Percentiles rank a stretch among this genome's conserved stretches.
Conservation (phyloP, 108 stramenopile genomes). For the Nitzschia sp. region DNA sequence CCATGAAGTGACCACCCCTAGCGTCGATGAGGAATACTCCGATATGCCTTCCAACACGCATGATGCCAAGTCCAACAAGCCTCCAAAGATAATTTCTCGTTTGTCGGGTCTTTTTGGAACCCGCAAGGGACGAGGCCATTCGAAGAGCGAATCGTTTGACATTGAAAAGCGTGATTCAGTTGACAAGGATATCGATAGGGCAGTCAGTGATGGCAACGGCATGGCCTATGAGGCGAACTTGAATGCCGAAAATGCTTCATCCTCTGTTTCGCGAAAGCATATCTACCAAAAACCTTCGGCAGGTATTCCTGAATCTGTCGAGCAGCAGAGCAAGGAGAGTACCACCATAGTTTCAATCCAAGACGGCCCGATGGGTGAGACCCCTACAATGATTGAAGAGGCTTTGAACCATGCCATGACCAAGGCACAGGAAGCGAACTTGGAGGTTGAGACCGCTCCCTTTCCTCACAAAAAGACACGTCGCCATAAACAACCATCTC, state of each 20-base stretch:
- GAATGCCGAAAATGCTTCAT: conserved; percentile 27
- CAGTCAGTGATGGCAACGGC: conserved; percentile 22
- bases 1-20: neutral
- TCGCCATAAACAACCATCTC: neutral
- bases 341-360: neutral
- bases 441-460: neutral
- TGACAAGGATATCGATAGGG: conserved; percentile 12
- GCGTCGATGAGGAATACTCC: neutral
- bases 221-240: conserved; percentile 18
- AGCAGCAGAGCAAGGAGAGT: neutral
- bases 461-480: neutral
- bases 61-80: neutral
- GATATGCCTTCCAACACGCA: neutral
- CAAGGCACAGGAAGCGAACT: conserved; percentile 6
- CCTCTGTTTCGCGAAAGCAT: no score
- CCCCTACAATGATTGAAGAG: conserved; percentile 10
- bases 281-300: neutral
- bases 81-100: neutral
- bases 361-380: neutral
- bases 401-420: neutral
- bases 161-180: neutral
- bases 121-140: neutral
- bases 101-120: conserved; percentile 2
- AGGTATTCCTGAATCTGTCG: no score
- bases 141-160: neutral